Base-by-base conservation (phyloP, 148 eudicot genomes). In the Camellia sinensis region DNA sequence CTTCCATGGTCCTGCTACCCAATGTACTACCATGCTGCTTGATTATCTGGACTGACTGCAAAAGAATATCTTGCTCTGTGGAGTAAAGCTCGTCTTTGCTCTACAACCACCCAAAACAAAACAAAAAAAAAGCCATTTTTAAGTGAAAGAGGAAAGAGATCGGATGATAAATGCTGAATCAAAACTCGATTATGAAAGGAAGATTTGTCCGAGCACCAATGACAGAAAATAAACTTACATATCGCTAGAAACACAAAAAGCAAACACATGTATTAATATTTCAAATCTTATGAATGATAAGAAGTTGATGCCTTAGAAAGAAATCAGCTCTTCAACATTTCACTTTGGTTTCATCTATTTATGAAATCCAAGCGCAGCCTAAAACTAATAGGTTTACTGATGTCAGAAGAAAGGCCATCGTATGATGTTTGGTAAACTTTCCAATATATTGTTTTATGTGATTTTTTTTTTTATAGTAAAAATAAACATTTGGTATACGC, bases 51-150 rank as follows among this genome's bases (percentile, higher is more conserved):
- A 90, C 88, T 44, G 95, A 86, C 78, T 89, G 90, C 69, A 97
- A 84, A 72, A 97, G 91, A 79, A 97, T 91, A 82, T 94, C 93
- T 82, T 97, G 97, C 77, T 92, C 88, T 7, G 90, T 84, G 19
- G 92, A 67, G 76, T 79, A 92, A 57, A 89, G 76, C 79, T 87
- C 92, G 4, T 89, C 90, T 85, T 94, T 94, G 84, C 85, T 91
- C 99, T 97, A 18, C 53, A 87, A 61, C 44, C 70, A 74, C 14
- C 77, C 78, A 83, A 48, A 75, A 73, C n/a, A n/a, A n/a, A n/a
- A n/a, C n/a, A n/a, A n/a, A n/a, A 74, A 46, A 68, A 70, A 46
- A 50, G 74, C 22, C 66, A 66, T 18, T 17, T 37, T 44, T 45
- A 57, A 40, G 75, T 71, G 18, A 73, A 29, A 83, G 52, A 44